A percentile compares a stretch with the other conserved stretches of the same genome.
Evolutionary conservation across 352 stramenopile genomes (phyloP).

Genomic region (Thalassiosira exigua): DNA sequence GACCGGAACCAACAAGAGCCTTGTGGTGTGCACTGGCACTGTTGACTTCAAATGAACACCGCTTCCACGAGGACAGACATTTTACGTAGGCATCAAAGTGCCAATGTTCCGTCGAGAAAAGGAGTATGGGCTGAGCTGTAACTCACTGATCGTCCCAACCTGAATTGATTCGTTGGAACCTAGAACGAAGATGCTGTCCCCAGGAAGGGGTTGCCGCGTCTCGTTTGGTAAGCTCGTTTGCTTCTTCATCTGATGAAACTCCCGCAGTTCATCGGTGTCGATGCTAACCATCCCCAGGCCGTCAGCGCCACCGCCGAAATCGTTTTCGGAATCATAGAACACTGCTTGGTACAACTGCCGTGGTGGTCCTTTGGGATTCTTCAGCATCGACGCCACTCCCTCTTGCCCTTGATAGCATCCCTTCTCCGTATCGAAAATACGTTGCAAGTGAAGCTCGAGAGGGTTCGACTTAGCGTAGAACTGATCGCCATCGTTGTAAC

Average conservation of each 20-base stretch:
- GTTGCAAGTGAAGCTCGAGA: slow-evolving; percentile 69
- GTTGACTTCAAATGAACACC: no score
- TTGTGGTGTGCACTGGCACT: no score
- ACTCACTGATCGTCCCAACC: slow-evolving; percentile 74
- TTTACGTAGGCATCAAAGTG: no score
- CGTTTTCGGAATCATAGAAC: slow-evolving; percentile 75
- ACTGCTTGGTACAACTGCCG: slow-evolving; percentile 72
- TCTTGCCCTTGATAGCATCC: slow-evolving; percentile 84
- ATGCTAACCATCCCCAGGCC: slow-evolving; percentile 33
- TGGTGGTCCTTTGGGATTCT: slow-evolving; percentile 73
- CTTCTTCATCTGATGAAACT: slow-evolving; percentile 42
- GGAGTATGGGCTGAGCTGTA: no score
- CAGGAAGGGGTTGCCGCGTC: slow-evolving; percentile 55
- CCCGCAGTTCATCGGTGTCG: slow-evolving; percentile 26
- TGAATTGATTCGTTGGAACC: slow-evolving; percentile 74
- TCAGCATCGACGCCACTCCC: slow-evolving; percentile 74
- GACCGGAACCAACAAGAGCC: no score
- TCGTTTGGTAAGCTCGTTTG: slow-evolving; percentile 51
- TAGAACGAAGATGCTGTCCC: slow-evolving; percentile 70
- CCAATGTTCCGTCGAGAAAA: no score
- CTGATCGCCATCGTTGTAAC: background rate
- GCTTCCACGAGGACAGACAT: no score
- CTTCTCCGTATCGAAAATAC: slow-evolving; percentile 71
- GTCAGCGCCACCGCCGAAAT: slow-evolving; percentile 42
- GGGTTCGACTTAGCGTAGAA: slow-evolving; percentile 65